phyloP scores from a whole-genome alignment of 2,329 filamentous ascomycete species.

The Blastomyces gilchristii region DNA sequence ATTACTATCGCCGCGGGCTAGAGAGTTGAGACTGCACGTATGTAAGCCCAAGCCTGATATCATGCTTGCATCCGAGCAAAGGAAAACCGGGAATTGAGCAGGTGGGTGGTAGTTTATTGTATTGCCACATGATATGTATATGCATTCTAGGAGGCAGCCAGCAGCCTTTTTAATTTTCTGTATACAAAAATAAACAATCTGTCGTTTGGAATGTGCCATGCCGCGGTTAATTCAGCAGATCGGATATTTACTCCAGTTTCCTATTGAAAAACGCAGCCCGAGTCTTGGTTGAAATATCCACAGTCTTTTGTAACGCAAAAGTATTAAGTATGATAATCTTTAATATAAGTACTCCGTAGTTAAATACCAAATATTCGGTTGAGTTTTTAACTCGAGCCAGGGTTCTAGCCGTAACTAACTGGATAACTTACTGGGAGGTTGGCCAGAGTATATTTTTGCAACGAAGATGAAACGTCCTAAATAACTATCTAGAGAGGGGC shows the following conservation, averaged over 20 bases:
- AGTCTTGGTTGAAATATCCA: background rate
- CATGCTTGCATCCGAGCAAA: background rate
- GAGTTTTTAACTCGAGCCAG: background rate
- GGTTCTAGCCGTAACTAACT: background rate
- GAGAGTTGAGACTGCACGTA: background rate
- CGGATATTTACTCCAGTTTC: background rate
- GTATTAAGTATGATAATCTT: background rate
- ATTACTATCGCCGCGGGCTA: background rate
- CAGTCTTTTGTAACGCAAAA: background rate
- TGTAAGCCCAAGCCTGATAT: background rate
- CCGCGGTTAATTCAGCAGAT: background rate
- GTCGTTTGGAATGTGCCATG: background rate
- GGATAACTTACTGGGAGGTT: background rate
- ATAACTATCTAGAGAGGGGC: background rate
- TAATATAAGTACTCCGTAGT: too few relatives aligned
- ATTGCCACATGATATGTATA: too few relatives aligned
- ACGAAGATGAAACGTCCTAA: background rate
- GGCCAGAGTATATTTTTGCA: background rate
- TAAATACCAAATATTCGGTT: background rate
- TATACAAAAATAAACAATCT: background rate
- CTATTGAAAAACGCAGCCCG: background rate
- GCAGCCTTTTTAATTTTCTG: background rate
- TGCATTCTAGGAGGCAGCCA: background rate
- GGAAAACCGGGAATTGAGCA: background rate
- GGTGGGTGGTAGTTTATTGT: too few relatives aligned